Conservation (phyloP, 768 basidiomycete species). For the Psilocybe sp. region DNA sequence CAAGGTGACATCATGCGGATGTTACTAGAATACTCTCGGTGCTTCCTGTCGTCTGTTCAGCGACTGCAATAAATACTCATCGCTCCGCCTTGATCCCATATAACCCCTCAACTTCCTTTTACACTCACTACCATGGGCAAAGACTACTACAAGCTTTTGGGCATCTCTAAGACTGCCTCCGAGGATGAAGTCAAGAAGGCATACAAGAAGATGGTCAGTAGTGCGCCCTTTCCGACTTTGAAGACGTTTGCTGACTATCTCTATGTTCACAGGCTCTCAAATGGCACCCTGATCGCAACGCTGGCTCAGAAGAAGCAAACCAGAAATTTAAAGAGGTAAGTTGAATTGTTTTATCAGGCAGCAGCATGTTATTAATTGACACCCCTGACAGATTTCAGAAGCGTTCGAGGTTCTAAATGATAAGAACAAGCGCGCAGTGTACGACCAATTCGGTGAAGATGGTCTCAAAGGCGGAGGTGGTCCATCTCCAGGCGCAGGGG, state of each 20-base stretch:
- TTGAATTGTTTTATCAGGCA: not conserved
- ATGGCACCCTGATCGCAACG: conserved; percentile 94
- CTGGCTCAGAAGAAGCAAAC: conserved; percentile 79
- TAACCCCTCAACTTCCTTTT: not conserved
- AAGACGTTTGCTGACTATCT: conserved; percentile 4
- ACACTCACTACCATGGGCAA: conserved; percentile 52
- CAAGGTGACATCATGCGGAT: conserved; percentile 26
- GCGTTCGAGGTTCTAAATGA: conserved; percentile 95
- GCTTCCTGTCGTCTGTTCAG: conserved; percentile 1
- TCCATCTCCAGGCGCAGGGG: conserved; percentile 48
- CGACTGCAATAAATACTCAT: conserved; percentile 12
- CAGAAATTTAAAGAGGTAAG: conserved; percentile 91
- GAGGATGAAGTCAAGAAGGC: conserved; percentile 92
- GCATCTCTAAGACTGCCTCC: conserved; percentile 64
- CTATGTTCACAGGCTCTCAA: conserved; percentile 64
- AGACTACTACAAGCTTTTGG: conserved; percentile 88
- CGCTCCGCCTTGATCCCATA: conserved; percentile 7
- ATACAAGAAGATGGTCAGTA: conserved; percentile 86
- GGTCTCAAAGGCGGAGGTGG: conserved; percentile 79
- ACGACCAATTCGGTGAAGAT: conserved; percentile 94
- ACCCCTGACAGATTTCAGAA: conserved; percentile 69
- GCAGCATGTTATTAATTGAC: not conserved
- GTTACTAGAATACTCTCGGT: conserved; percentile 25
- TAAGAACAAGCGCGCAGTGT: conserved; percentile 77
- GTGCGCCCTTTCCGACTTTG: not conserved